phyloP scores from a whole-genome alignment of 2,329 filamentous ascomycete genomes.

The Fulvia fulva region DNA sequence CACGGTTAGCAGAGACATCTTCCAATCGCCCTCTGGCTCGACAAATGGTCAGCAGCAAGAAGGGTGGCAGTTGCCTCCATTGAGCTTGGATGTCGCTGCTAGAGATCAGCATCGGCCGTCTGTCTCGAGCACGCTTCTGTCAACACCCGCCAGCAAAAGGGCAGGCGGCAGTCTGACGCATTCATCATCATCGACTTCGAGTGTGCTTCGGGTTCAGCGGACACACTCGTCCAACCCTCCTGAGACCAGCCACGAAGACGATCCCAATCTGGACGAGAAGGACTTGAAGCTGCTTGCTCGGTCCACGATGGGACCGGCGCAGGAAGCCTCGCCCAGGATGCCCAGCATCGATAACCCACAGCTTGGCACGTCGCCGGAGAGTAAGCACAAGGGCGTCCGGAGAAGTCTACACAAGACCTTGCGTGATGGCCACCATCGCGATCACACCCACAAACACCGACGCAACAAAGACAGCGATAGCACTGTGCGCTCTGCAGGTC shows the following conservation, averaged over 20 bases:
- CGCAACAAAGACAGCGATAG: conserved; percentile 71
- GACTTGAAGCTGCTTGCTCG: conserved; percentile 26
- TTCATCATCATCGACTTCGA: conserved; percentile 30
- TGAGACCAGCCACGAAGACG: conserved; percentile 17
- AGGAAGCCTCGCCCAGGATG: background rate
- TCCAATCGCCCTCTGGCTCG: conserved; percentile 45
- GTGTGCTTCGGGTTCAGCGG: conserved; percentile 22
- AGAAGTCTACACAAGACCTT: conserved; percentile 87
- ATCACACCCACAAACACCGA: conserved; percentile 58
- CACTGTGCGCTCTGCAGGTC: conserved; percentile 42
- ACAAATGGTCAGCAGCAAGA: conserved; percentile 23
- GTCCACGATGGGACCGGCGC: conserved; percentile 14
- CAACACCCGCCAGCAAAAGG: conserved; percentile 19
- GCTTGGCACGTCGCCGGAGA: conserved; percentile 23
- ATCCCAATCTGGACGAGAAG: conserved; percentile 20
- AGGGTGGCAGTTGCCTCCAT: conserved; percentile 33
- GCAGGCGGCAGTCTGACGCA: conserved; percentile 24
- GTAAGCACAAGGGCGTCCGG: conserved; percentile 57
- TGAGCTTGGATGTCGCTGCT: conserved; percentile 29
- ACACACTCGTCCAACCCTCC: conserved; percentile 21
- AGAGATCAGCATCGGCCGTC: conserved; percentile 33
- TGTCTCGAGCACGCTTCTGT: conserved; percentile 30
- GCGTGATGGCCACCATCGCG: conserved; percentile 57
- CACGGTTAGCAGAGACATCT: conserved; percentile 39
- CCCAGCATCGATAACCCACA: conserved; percentile 20